Conservation (phyloP, 371 early-diverging fungal genomes). For the Mucor mucedo region DNA sequence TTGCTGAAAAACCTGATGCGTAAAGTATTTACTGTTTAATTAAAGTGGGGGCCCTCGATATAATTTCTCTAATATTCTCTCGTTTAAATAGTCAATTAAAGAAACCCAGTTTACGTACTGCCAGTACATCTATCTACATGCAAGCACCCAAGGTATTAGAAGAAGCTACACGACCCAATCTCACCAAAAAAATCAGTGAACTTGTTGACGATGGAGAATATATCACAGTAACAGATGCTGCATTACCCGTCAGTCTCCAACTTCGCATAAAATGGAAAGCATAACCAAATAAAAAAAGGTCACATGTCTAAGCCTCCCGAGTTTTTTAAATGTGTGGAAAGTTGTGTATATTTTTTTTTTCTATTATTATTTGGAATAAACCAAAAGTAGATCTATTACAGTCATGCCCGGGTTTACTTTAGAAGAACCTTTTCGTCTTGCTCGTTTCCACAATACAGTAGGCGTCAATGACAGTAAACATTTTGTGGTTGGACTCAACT, state of each 20-base stretch:
- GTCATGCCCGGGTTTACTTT: constrained; percentile 61
- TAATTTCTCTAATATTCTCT: too few species aligned
- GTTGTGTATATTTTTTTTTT: constrained; percentile 6
- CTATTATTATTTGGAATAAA: background rate
- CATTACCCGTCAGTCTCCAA: constrained; percentile 69
- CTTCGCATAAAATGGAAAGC: constrained; percentile 38
- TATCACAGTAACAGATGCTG: constrained; percentile 77
- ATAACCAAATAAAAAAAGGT: constrained; percentile 10
- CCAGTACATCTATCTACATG: constrained; percentile 75
- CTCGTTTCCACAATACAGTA: constrained; percentile 57
- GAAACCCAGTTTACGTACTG: constrained; percentile 73
- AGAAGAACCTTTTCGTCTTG: constrained; percentile 66
- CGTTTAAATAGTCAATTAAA: constrained; percentile 68
- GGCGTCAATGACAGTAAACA: constrained; percentile 27
- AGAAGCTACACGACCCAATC: constrained; percentile 73
- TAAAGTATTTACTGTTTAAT: constrained; percentile 45
- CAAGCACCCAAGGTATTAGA: constrained; percentile 77
- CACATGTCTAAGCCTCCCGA: constrained; percentile 10
- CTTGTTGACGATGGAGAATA: constrained; percentile 69
- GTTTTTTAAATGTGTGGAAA: background rate
- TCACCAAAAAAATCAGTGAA: constrained; percentile 63
- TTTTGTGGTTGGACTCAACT: constrained; percentile 47
- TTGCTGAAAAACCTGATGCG: constrained; percentile 75
- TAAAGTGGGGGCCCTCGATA: background rate
- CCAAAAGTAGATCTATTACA: background rate